phyloP scores from a whole-genome alignment of 1,139 yeast genomes.

The Diutina catenulata region DNA sequence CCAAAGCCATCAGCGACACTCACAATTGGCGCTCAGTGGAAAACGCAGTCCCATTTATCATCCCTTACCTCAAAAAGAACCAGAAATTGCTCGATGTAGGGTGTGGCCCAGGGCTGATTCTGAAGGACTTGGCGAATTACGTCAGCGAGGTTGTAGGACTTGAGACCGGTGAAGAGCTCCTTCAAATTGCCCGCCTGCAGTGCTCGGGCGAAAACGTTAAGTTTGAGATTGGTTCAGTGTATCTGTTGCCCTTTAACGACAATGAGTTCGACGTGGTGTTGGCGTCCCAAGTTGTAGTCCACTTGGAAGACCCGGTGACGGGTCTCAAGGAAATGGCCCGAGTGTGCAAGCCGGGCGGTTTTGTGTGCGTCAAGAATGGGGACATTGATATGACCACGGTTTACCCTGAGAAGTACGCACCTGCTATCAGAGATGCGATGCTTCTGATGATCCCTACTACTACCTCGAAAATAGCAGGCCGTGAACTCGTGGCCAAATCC shows the following conservation, averaged over 20 bases:
- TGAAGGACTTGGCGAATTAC: conserved; percentile 22
- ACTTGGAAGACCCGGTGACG: conserved; percentile 18
- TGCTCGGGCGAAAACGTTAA: conserved; percentile 12
- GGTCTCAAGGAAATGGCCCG: conserved; percentile 8
- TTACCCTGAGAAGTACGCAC: conserved; percentile 14
- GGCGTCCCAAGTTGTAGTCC: conserved; percentile 28
- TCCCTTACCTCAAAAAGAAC: conserved; percentile 17
- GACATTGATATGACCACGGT: conserved; percentile 13
- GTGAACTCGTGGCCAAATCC: conserved; percentile 11
- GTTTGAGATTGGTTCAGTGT: conserved; percentile 20
- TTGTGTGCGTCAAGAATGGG: conserved; percentile 21
- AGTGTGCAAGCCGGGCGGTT: conserved; percentile 9
- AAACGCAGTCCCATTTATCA: conserved; percentile 18
- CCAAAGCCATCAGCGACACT: conserved; percentile 15
- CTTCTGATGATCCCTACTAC: conserved; percentile 7
- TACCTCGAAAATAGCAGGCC: conserved; percentile 12
- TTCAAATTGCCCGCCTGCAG: conserved; percentile 15
- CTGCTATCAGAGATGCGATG: conserved; percentile 8
- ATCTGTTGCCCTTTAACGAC: conserved; percentile 22
- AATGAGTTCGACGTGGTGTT: conserved; percentile 25
- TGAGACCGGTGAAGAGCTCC: conserved; percentile 20
- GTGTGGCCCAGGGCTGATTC: conserved; percentile 31
- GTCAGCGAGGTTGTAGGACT: conserved; percentile 22
- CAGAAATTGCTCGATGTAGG: conserved; percentile 27
- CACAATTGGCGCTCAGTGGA: conserved; percentile 25